Percentiles rank a stretch among this genome's conserved stretches.
Evolutionary conservation across 2,329 filamentous ascomycete genomes (phyloP).

Genomic region (Fonsecaea nubica): DNA sequence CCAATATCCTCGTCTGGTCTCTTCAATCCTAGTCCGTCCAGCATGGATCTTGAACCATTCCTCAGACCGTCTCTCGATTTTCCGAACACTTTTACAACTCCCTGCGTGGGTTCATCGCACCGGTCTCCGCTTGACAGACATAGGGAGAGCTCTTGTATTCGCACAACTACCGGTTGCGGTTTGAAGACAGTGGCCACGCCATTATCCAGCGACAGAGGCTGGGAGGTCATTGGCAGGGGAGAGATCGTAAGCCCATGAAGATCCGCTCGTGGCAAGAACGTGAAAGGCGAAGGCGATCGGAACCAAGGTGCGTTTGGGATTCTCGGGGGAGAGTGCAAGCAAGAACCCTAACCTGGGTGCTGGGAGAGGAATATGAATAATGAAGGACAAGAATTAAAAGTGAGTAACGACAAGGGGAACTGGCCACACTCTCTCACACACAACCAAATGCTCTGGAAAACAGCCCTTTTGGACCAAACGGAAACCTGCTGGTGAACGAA

Average conservation of each 20-base stretch:
- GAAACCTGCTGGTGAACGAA: neutral
- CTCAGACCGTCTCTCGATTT: constrained; percentile 11
- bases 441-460: neutral
- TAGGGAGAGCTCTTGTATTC: constrained; percentile 27
- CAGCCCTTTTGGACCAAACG: constrained; percentile 2
- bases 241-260: constrained; percentile 19
- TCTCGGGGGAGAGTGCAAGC: neutral
- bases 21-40: constrained; percentile 21
- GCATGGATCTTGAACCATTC: constrained; percentile 18
- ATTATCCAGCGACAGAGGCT: constrained; percentile 31
- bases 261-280: neutral
- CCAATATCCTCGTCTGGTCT: constrained; percentile 22
- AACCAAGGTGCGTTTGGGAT: neutral
- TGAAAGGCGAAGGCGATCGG: neutral
- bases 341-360: neutral
- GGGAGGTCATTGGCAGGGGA: constrained; percentile 33
- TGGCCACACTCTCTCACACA: neutral
- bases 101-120: constrained; percentile 7
- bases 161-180: constrained; percentile 25
- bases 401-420: neutral
- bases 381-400: constrained; percentile 7
- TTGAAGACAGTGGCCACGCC: constrained; percentile 26
- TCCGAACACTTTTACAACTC: constrained; percentile 22
- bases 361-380: neutral
- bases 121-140: constrained; percentile 19